Evolutionary conservation across 1,139 yeast genomes (phyloP), one percentile per base, ranked within the genome.

Genomic region (Geotrichum australiense): DNA sequence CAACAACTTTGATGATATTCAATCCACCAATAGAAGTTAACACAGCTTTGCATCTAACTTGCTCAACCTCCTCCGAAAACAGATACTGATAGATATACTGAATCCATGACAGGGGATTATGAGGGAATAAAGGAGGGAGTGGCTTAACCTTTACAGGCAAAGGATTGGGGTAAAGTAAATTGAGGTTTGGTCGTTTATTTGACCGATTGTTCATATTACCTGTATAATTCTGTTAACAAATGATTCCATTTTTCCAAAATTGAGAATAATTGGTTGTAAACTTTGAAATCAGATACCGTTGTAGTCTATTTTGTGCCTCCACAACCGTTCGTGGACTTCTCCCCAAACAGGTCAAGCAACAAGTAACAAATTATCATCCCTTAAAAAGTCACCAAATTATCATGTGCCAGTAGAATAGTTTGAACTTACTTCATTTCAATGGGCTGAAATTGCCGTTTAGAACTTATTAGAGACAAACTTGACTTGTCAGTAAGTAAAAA

Each of bases 221-320:
- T 31, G 8, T 28, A 21, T 4, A 18, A 36, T 23, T 4, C 6
- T 27, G 38, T 39, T 33, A 37, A 30, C 11, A 37, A 27, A 7
- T n/a, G n/a, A 26, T 8, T 5, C 14, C 15, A n/a, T n/a, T n/a
- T n/a, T n/a, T n/a, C n/a, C n/a, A n/a, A n/a, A n/a, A 14, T 7
- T 14, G 6, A 11, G 20, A 21, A 21, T 15, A n/a, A 12, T 12
- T 14, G 3, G 24, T n/a, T 39, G 8, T 3, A 15, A 16, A 22
- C 16, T 16, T 21, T 15, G 15, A 18, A 12, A 29, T 87, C 97
- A 87, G 97, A 87, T 87, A 87, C 97, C 97, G 97, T 87, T 87
- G 96, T 87, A 87, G 97, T 89, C 96, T 80, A 76, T 78, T 42
- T 44, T 41, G 46, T 42, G 43, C 37, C 45, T 47, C 49, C 58